Base-by-base conservation (phyloP, 2,329 filamentous ascomycete genomes). In the Phialemoniopsis sp. region DNA sequence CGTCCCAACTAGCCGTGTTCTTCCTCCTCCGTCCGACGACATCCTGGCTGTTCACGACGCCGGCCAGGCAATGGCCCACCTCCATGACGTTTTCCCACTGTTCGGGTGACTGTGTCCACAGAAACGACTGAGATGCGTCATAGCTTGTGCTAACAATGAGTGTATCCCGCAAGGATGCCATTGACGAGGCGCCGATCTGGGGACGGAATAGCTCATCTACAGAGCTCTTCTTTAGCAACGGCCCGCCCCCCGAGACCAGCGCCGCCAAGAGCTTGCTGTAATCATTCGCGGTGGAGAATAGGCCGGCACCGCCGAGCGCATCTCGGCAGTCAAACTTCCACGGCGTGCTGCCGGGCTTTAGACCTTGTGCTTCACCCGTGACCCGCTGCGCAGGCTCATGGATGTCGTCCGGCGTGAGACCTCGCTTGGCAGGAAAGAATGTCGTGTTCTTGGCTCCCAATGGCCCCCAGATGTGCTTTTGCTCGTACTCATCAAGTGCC, bases 231-330 rank as follows among this genome's bases (percentile, higher is more conserved):
- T 10, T 26, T 3, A 79, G 59, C 1, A 79, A 43, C 37, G 62
- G 69, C 4, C 63, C 67, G 36, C 78, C 72, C 28, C 76, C 66
- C 2, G 58, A 52, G 0, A 77, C 55, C 3, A 80, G 47, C 3
- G 69, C 72, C 4, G 57, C 58, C 4, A 73, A 47, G 3, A 78
- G 54, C 33, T 65, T 65, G 37, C 68, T 41, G 40, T 70, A 78
- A 21, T 70, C 66, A 0, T 39, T 17, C 2, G 41, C 56, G 1
- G 56, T 40, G 42, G 62, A 59, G 30, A 65, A 67, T 6, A 68
- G 36, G 1, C 49, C 53, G 0, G 49, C 46, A 13, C 58, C 54
- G 5, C 59, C 59, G n/a, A 67, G 44, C 5, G 66, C 56, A 1
- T 60, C 61, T 2, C 32, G 45, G 21, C 6, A 10, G 10, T 26